A percentile compares a stretch with the other conserved stretches of the same genome.
Evolutionary conservation across 2,329 filamentous ascomycete genomes (phyloP).

Genomic region (Aurifilum marmelostoma): DNA sequence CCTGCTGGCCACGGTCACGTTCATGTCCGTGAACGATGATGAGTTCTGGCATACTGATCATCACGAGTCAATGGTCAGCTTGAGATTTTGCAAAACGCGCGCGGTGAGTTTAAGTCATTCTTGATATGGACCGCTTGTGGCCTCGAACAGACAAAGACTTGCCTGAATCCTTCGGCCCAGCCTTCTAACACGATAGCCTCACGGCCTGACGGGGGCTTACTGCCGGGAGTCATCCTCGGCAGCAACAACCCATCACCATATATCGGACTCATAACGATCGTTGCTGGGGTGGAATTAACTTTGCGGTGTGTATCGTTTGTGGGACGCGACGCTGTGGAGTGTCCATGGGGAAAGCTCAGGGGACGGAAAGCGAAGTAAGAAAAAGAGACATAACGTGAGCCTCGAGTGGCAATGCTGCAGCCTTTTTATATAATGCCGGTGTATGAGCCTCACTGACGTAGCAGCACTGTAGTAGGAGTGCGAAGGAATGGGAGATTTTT

Average conservation of each 20-base stretch:
- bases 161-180: constrained; percentile 29
- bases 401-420: background rate
- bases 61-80: background rate
- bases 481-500: constrained; percentile 6
- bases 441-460: background rate
- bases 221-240: background rate
- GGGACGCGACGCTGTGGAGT: background rate
- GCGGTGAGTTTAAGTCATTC: no score
- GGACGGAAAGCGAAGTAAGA: background rate
- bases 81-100: background rate
- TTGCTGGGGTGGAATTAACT: background rate
- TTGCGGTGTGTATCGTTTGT: background rate
- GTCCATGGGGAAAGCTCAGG: background rate
- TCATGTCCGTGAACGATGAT: no score
- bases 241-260: background rate
- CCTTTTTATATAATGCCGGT: background rate
- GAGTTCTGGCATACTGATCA: constrained; percentile 16
- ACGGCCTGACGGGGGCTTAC: constrained; percentile 13
- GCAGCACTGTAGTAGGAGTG: background rate
- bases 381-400: background rate
- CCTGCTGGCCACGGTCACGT: background rate
- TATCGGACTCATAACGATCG: constrained; percentile 23
- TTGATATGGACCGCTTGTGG: no score
- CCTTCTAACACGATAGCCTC: constrained; percentile 24
- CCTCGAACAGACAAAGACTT: background rate